Evolutionary conservation across 2,329 filamentous ascomycete genomes (phyloP).

Genomic region (Cadophora gregata): DNA sequence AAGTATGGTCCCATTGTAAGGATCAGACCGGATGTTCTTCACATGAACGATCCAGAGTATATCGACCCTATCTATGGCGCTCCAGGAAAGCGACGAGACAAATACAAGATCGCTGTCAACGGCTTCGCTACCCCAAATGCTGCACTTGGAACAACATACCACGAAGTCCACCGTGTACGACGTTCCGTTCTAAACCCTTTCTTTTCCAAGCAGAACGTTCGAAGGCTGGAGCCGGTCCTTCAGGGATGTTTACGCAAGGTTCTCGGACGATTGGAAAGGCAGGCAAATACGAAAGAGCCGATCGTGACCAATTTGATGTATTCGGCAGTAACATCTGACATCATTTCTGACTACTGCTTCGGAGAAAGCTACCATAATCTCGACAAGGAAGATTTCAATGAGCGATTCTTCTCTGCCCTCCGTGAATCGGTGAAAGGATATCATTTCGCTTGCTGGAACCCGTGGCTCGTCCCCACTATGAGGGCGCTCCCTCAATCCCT

Average conservation of each 20-base stretch:
- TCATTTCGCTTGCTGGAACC: conserved; percentile 20
- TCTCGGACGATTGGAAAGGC: background rate
- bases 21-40: conserved; percentile 44
- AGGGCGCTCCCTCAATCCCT: conserved; percentile 6
- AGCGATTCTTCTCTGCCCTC: conserved; percentile 9
- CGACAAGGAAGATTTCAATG: conserved; percentile 19
- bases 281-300: background rate
- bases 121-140: conserved; percentile 11
- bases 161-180: conserved; percentile 21
- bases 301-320: background rate
- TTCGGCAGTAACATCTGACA: conserved; percentile 13
- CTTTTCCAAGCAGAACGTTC: conserved; percentile 27
- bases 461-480: conserved; percentile 18
- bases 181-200: conserved; percentile 25
- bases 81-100: conserved; percentile 29
- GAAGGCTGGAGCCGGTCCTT: conserved; percentile 17
- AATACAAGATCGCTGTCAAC: conserved; percentile 19
- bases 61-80: conserved; percentile 41
- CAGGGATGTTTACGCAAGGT: conserved; percentile 7
- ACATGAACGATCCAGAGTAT: conserved; percentile 42
- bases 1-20: conserved; percentile 45
- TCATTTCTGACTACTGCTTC: conserved; percentile 23
- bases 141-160: conserved; percentile 19
- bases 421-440: conserved; percentile 1
- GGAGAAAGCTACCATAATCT: conserved; percentile 18